Base-by-base conservation (phyloP, 1,139 yeast species). In the Saccharomycopsis hybrid region DNA sequence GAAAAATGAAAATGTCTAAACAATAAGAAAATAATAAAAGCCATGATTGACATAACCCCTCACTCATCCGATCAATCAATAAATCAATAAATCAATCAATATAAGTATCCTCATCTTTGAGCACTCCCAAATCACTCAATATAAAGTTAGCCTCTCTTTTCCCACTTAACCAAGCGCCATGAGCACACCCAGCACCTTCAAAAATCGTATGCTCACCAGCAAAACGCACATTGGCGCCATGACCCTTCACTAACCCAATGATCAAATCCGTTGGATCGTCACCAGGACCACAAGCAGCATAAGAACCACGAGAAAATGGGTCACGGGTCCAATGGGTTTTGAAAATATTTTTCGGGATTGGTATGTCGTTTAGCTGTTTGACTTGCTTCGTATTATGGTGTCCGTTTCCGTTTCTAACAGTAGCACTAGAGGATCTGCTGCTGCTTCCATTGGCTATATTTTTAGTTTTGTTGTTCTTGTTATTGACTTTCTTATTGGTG, bases 101-200 rank as follows among this genome's bases (percentile, higher is more conserved):
- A 47, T 52, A 52, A 25, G 40, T 50, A 31, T 45, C 43, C 24
- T 54, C 55, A 33, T 54, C 54, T 25, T 42, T 47, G 8, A 54
- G 35, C 7, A 43, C 25, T 3, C 54, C 50, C 18, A 49, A 8
- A n/a, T 53, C 44, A 9, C 60, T 53, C 32, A 62, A 45, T 5
- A 73, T 63, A 48, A 62, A 65, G 2, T 57, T 60, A 1, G 90
- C 94, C 57, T 85, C 95, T 56, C 94, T 74, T 51, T 63, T 64
- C 1, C 95, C 96, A 59, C 87, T 77, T 56, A 66, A 64, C 77
- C 84, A 79, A 9, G 89, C 88, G 39, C 89, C 87, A 65, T 87
- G 92, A 4, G 82, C 89, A 66, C 95, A 86, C 0, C 95, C 96
- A 36, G 83, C 80, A 4, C 95, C 95, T 54, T 83, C 87, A 58